Evolutionary conservation across 306 rosid species (phyloP).

Genomic region (Psophocarpus tetragonolobus): DNA sequence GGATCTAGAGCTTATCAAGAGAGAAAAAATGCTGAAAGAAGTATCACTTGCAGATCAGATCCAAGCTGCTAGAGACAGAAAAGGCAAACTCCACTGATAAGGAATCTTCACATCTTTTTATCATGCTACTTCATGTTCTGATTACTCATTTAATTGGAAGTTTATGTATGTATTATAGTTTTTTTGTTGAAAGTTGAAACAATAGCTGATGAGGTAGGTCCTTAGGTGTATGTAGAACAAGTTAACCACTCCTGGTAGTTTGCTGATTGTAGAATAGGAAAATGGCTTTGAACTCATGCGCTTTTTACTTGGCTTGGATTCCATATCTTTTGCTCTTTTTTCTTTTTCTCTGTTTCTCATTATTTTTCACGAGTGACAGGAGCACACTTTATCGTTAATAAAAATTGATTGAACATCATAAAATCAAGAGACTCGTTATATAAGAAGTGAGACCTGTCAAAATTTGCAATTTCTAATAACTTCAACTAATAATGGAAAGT

Average conservation of each 20-base stretch:
- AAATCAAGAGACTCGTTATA: no score
- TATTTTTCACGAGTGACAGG: no score
- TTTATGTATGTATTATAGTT: conserved; percentile 2
- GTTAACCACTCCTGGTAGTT: not conserved
- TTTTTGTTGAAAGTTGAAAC: conserved; percentile 34
- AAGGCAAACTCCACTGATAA: conserved; percentile 41
- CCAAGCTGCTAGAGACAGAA: conserved; percentile 58
- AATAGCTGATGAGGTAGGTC: conserved; percentile 2
- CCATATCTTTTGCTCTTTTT: not conserved
- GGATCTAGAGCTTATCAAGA: conserved; percentile 72
- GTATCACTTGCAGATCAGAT: conserved; percentile 81
- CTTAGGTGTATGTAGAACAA: conserved; percentile 3
- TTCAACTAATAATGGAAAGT: no score
- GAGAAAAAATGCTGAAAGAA: conserved; percentile 51
- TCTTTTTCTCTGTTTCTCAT: not conserved
- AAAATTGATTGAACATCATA: no score
- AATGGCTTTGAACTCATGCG: conserved; percentile 9
- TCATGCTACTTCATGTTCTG: conserved; percentile 18
- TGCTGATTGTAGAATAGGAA: conserved; percentile 1
- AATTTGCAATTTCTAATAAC: no score
- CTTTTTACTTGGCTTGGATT: not conserved
- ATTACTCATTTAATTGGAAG: conserved; percentile 7
- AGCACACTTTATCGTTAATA: no score
- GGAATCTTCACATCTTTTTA: conserved; percentile 21
- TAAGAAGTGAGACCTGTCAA: no score